Evolutionary conservation across 2,329 filamentous ascomycete genomes (phyloP).

Genomic region (Colletotrichum magnum): DNA sequence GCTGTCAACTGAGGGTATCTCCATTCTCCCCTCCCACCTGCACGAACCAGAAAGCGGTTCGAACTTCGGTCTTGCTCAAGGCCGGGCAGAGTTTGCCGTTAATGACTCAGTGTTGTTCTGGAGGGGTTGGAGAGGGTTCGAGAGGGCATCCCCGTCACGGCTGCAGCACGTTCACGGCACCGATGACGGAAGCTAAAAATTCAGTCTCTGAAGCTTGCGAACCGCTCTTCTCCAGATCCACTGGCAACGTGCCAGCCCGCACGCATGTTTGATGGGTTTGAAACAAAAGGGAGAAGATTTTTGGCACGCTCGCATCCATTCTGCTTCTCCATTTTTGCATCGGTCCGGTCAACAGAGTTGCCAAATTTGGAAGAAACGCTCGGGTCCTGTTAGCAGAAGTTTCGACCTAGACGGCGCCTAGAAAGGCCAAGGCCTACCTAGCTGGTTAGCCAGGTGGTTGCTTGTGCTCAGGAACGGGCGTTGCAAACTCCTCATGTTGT

Average conservation of each 20-base stretch:
- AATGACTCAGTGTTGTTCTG: conserved; percentile 29
- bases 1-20: conserved; percentile 28
- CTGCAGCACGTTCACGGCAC: background rate
- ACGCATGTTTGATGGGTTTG: conserved; percentile 23
- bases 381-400: conserved; percentile 16
- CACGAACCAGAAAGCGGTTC: conserved; percentile 24
- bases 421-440: conserved; percentile 12
- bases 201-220: conserved; percentile 21
- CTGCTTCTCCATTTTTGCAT: conserved; percentile 5
- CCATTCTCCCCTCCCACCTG: conserved; percentile 8
- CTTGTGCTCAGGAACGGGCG: conserved; percentile 30
- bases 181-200: conserved; percentile 1
- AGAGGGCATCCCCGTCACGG: conserved; percentile 24
- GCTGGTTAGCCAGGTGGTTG: conserved; percentile 9
- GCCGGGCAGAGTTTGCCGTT: conserved; percentile 12
- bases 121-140: background rate
- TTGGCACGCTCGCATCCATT: background rate
- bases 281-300: conserved; percentile 17
- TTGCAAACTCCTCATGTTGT: conserved; percentile 7
- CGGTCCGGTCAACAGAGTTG: conserved; percentile 3
- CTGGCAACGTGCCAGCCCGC: conserved; percentile 28
- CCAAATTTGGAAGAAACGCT: conserved; percentile 26
- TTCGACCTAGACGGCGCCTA: conserved; percentile 24
- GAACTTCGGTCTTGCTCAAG: background rate
- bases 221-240: conserved; percentile 11